Base-by-base conservation (phyloP, 192 early-diverging fungal genomes). In the Entomortierella beljakovae region DNA sequence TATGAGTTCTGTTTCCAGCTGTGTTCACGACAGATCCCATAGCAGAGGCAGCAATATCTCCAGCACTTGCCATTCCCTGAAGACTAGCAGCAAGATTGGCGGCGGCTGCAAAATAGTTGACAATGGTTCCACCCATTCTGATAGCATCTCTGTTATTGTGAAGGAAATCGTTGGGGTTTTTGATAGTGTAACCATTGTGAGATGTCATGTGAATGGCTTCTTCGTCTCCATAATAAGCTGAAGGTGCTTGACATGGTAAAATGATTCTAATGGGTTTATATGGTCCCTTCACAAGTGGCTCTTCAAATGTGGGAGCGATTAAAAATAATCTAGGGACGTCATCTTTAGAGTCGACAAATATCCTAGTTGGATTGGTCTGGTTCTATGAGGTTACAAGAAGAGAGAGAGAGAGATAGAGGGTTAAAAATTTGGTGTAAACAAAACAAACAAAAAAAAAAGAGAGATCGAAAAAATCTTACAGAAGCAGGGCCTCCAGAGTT, bases 101-200 rank as follows among this genome's bases (percentile, higher is more conserved):
- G 1, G 60, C 60, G 1, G 29, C 2, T 2, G 34, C 7, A 25
- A 61, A 61, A 20, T 61, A 61, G 6, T 13, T 38, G 2, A 26
- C 25, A 8, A 61, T 4, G 5, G 60, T 61, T 29, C 60, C 46
- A 1, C 48, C n/a, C 60, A 61, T 23, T 46, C 50, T 61, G 46
- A 61, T 46, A 6, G 60, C 46, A 48, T 61, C 60, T 31, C 33
- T 48, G 31, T 61, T 61, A 31, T 61, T 61, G 60, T 61, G 60
- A 16, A 61, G n/a, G 20, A 61, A 61, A 16, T 50, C 60, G 16
- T 38, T 61, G 1, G 60, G 60, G 29, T 61, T 61, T 46, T 38
- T 61, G 60, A 61, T 61, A 13, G 28, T 26, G 46, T 61, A 61
- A 20, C 60, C 60, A 22, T 31, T 49, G 22, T 61, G 60, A 11